Evolutionary conservation across 2,329 filamentous ascomycete genomes (phyloP), one percentile per base, ranked within the genome.

Genomic region (Diplodia corticola): DNA sequence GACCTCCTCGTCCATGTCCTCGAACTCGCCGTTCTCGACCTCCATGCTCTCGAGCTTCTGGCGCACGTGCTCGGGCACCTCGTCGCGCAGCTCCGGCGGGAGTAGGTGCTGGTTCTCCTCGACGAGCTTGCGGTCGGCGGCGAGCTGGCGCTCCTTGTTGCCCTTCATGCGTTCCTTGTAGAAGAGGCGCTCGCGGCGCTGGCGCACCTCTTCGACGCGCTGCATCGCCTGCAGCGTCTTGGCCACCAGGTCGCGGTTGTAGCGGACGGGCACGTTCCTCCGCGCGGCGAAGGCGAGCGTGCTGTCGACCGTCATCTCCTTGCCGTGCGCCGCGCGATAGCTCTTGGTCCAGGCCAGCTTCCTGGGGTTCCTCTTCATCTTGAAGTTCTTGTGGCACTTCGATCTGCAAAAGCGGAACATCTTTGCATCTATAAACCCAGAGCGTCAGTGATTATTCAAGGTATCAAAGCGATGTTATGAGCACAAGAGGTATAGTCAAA

Each of bases 341-440:
- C 92, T 89, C 85, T 97, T 97, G 69, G 94, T 97, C 95, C 94
- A 97, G 81, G 93, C 95, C 73, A 98, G 87, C 55, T 97, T 97
- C 78, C 94, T 89, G 40, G 94, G 93, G 82, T 98, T 97, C 71
- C 95, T 89, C 90, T 97, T 97, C 92, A 96, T 96, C 82, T 96
- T 95, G 87, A 96, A 96, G 84, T 80, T 80, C 69, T 87, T 87
- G 78, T 88, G 86, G 79, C 85, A 88, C 83, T 89, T 88, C 57
- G 81, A 85, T 22, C 54, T 33, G 81, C 88, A 90, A 80, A 90
- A 91, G 63, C 85, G 82, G 78, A 90, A 90, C 68, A 83, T 77
- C 71, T 86, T 85, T 69, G 86, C 87, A 57, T 61, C 57, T 61
- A 35, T 33, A 24, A 24, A 49, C 2, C 24, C 20, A 49, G 5